Conservation (phyloP, 2,329 filamentous ascomycete species). For the Fusarium buharicum region DNA sequence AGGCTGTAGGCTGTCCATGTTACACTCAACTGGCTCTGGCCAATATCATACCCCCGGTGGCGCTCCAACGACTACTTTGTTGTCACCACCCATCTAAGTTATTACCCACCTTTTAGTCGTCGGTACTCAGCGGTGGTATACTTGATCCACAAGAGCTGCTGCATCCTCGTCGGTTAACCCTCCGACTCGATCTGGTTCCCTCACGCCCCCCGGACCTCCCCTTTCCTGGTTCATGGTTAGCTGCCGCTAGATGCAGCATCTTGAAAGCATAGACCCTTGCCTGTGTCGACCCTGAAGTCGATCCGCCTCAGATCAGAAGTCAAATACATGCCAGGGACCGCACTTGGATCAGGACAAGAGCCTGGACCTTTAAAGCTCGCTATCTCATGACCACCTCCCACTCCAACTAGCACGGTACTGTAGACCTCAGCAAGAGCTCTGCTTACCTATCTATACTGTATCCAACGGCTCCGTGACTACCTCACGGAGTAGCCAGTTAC, state of each 20-base stretch:
- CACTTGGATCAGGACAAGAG: conserved; percentile 23
- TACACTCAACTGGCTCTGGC: conserved; percentile 32
- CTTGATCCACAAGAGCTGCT: conserved; percentile 33
- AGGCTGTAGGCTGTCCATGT: conserved; percentile 26
- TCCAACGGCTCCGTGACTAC: conserved; percentile 13
- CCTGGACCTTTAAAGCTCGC: conserved; percentile 10
- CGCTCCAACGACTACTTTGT: conserved; percentile 35
- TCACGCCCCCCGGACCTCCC: conserved; percentile 34
- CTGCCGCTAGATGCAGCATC: conserved; percentile 16
- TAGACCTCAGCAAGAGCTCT: not conserved
- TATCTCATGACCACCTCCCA: conserved; percentile 6
- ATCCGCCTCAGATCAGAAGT: conserved; percentile 39
- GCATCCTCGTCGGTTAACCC: conserved; percentile 37
- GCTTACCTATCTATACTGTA: not conserved
- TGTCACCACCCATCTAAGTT: conserved; percentile 39
- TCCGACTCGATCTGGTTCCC: conserved; percentile 33
- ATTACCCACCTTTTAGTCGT: conserved; percentile 42
- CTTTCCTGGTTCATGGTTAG: conserved; percentile 35
- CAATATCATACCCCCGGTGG: conserved; percentile 43
- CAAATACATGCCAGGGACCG: conserved; percentile 43
- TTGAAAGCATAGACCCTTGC: conserved; percentile 30
- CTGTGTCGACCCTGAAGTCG: conserved; percentile 39
- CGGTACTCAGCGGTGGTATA: conserved; percentile 38
- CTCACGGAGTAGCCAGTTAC: conserved; percentile 1
- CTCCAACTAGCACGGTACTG: not conserved